Base-by-base conservation (phyloP, 371 early-diverging fungal species). In the Fennellomyces sp. region DNA sequence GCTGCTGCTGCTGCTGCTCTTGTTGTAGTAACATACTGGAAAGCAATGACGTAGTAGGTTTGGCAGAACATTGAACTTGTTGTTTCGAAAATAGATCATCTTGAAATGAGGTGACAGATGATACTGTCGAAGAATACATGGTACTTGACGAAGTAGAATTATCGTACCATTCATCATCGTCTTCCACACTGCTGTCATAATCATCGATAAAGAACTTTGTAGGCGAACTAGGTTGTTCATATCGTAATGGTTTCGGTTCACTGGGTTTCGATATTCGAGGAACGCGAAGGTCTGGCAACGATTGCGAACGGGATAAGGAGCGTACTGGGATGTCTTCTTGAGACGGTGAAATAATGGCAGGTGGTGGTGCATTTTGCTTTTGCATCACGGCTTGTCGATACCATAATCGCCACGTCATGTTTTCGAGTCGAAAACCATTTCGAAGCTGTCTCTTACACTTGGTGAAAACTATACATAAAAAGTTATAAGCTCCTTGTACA, bases 391-490 rank as follows among this genome's bases (percentile, higher is more conserved):
- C 61, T 60, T 69, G 63, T 38, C 69, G 75, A 65, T 63, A 64
- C 66, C 68, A 73, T 52, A 67, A 66, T 54, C 81, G 66, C 81
- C 81, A 81, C 8, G 69, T 68, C 60, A 81, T 68, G 59, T 81
- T 81, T 51, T 81, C 81, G 15, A 81, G 58, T 26, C 81, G 77
- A 48, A 73, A 69, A 5, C 81, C 81, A 63, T 81, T 64, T 28
- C 73, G 72, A 17, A 81, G 45, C 52, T 72, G 75, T 39, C 72
- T 66, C 52, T 81, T 81, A 59, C 73, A 75, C 41, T 75, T 77
- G 2, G 75, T 77, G 56, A 81, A 77, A n/a, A 72, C 75, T 72
- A 60, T 2, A 39, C 45, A 17, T 15, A 33, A 28, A 27, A 19
- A 2, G 30, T n/a, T 2, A n/a, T n/a, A n/a, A n/a, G n/a, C n/a